Evolutionary conservation across 345 rosid species (phyloP), one percentile per base, ranked within the genome.

Genomic region (Hibiscus tridactylites): DNA sequence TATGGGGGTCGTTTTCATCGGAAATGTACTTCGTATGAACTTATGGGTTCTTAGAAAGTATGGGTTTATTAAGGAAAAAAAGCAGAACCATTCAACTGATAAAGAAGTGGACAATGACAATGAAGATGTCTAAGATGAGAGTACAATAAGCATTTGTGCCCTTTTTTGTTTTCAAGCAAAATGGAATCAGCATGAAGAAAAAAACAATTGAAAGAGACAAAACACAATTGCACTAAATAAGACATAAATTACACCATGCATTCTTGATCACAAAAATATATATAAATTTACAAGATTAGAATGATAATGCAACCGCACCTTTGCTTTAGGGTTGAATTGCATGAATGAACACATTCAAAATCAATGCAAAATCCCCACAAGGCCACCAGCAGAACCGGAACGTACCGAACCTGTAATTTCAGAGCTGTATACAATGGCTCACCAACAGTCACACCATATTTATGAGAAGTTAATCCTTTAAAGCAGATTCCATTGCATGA

Each of bases 271-370:
- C 12, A 47, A 26, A 67, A 28, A 50, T 17, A 60, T 17, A 60
- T 33, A 21, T 3, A 42, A 68, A 74, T 71, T 56, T 58, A 74
- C 79, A 57, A 44, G 65, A 37, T 9, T 52, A 31, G 12, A 70
- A 49, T 3, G 8, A 50, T 39, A 44, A 76, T 73, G 52, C 54
- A 75, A 61, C 76, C 70, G 53, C 68, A 58, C 46, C 66, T 52
- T 53, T 63, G 56, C 49, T 61, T 47, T 65, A 50, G 65, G 17
- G 72, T 60, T 72, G 77, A 61, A 62, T 52, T 54, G 60, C 53
- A 49, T 49, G n/a, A 49, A 13, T 46, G 50, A 46, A 46, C 15
- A 19, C 37, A 24, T 13, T 15, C 13, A 12, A 42, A 33, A 46
- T 71, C 31, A 71, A 17, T 16, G 28, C 24, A 47, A 47, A 21